Evolutionary conservation across 179 eudicot species (phyloP), one percentile per base, ranked within the genome.

Genomic region (Beta macrorhiza): DNA sequence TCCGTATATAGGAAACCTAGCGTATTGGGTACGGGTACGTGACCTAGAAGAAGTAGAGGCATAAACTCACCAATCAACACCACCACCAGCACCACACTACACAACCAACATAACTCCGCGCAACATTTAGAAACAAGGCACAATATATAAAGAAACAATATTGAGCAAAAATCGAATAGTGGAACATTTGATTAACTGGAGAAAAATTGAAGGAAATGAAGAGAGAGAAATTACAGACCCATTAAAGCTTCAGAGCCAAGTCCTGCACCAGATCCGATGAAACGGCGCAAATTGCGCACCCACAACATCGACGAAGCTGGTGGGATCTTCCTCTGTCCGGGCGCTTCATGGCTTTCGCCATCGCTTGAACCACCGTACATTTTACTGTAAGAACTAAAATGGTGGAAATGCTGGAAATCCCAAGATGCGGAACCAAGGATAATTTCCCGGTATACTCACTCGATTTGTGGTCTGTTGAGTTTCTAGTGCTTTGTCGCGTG

Each of bases 211-310:
- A 5, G 7, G 7, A 37, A 76, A 57, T 15, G 42, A 56, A 37
- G 72, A 58, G 29, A 14, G 22, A 70, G 17, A 53, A 61, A 20
- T 17, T 17, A 22, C 78, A 67, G 53, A 95, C 99, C 99, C 99
- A 95, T 95, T 45, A 95, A 82, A 77, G 99, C 98, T 90, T 95
- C 98, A 67, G 99, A 95, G 25, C 99, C 99, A 64, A 95, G 98
- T n/a, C 99, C 99, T 29, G 98, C 91, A 12, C 99, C 98, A 71
- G 97, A 91, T 87, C 99, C 98, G 80, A 95, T 95, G 89, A n/a
- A 95, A 15, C 95, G 92, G 74, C 98, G 93, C 47, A 95, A 95
- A 82, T 95, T 95, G 0, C 99, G 95, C 71, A 93, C 99, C 99
- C 99, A 95, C 10, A 90, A 85, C 99, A 95, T 93, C 32, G 97